Base-by-base conservation (phyloP, 2,329 filamentous ascomycete genomes). In the Alternaria brassicicola region DNA sequence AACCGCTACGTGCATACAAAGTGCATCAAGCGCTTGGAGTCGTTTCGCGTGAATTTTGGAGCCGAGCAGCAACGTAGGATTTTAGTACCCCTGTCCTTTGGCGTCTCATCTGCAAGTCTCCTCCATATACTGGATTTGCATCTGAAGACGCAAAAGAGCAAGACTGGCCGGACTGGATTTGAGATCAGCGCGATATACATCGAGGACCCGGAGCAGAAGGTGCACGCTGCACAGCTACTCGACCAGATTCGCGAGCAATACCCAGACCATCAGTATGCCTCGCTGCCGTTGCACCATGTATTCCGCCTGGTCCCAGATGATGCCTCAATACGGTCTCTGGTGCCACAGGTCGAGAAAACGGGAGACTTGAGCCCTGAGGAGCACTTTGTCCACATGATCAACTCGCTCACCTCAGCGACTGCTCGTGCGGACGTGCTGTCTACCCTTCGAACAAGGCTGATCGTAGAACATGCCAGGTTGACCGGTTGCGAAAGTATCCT, bases 21-120 rank as follows among this genome's bases (percentile, higher is more conserved):
- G 78, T 84, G 88, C 60, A 85, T 92, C 66, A 94, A 94, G 77
- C 90, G 93, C 46, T 86, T 90, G 80, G 87, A 89, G 66, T 82
- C 83, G 38, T 90, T 89, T 71, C 82, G 85, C 43, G 82, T 87
- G 35, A 78, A 79, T 35, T 76, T 83, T 62, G 75, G 78, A 30
- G 74, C 78, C 55, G 78, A 79, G 41, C 72, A 78, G 50, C 78
- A 79, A 55, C 80, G 79, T 65, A 85, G 78, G 71, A 85, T 97
- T 46, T 80, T 97, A 17, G 80, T 97, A 19, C 92, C 93, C 6
- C 80, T 97, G 2, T 97, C 93, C 0, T 89, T 92, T 69, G 94
- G 95, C 0, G 81, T 90, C 1, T 95, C 91, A 1, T 98, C 94
- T 0, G 84, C 90, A 13, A 86, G 88, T 13, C 81, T 99, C 41